Evolutionary conservation across 202 grass and related monocot genomes (phyloP).

Genomic region (Digitaria exilis): DNA sequence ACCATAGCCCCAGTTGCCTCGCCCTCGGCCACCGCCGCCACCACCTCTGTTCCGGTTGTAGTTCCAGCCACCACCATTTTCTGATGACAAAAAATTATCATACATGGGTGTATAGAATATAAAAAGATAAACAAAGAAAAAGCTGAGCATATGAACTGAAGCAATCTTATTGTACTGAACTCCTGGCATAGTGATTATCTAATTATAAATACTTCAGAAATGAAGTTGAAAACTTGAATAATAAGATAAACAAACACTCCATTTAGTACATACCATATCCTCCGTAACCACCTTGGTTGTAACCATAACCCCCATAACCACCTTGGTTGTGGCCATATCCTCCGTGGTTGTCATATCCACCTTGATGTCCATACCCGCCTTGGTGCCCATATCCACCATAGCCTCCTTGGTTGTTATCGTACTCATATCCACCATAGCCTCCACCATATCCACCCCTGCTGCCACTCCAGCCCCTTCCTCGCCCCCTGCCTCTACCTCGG

Average conservation of each 20-base stretch:
- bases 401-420: slow-evolving; percentile 69
- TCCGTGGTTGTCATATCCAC: slow-evolving; percentile 68
- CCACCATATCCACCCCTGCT: slow-evolving; percentile 75
- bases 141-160: slow-evolving; percentile 24
- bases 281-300: slow-evolving; percentile 76
- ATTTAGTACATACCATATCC: slow-evolving; percentile 56
- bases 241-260: not conserved
- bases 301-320: slow-evolving; percentile 65
- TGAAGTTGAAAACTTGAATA: not conserved
- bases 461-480: slow-evolving; percentile 69
- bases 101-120: not conserved
- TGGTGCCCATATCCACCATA: slow-evolving; percentile 81
- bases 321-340: slow-evolving; percentile 73
- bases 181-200: not conserved
- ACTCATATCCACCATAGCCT: slow-evolving; percentile 73
- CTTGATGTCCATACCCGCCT: slow-evolving; percentile 61
- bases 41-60: slow-evolving; percentile 63
- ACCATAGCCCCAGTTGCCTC: slow-evolving; percentile 78
- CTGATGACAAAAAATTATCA: slow-evolving; percentile 38
- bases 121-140: slow-evolving; percentile 7
- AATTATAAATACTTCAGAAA: not conserved
- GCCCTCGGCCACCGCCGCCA: slow-evolving; percentile 61
- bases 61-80: slow-evolving; percentile 91
- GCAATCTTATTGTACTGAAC: not conserved
- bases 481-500: slow-evolving; percentile 76